Evolutionary conservation across 192 early-diverging fungal genomes (phyloP), one percentile per base, ranked within the genome.

Genomic region (Backusella westeae): DNA sequence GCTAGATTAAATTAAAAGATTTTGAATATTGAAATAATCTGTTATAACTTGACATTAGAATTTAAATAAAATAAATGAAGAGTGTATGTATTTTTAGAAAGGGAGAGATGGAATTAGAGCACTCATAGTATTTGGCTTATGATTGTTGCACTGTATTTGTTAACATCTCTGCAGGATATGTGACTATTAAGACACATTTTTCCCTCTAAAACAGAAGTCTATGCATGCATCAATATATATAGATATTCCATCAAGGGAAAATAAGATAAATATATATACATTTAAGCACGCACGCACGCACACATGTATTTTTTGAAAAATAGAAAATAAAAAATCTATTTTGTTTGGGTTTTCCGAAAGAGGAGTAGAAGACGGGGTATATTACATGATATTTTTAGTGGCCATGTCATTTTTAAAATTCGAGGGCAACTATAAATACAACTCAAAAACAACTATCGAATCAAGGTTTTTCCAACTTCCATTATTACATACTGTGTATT

Each of bases 161-260:
- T 63, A 63, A 29, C 56, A 63, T 29, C 9, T 63, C 56, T 63
- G 56, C 56, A 63, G 53, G 52, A 59, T 59, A 59, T 23, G 23
- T 29, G 56, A 29, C 12, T 63, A 49, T 49, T n/a, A 17, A 49
- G 46, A n/a, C 46, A 49, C 32, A 5, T 14, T 29, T 63, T 63
- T 63, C 56, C 4, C 26, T 26, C 23, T 63, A 63, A 63, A 29
- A 63, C 23, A 26, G 56, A 63, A 8, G 23, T 63, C 26, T 29
- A 63, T 63, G 56, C 56, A 63, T 63, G 56, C 23, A 63, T 63
- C 56, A 63, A 29, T 63, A 63, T 63, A 63, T 63, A 29, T 63
- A 63, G 12, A 63, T 21, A 53, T 21, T 29, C 26, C 10, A 63
- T 63, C 56, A 63, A 63, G 56, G 56, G 56, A 63, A 63, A 29